These are phyloP conservation scores for Rosa lucieae DNA, from an alignment of 306 rosid genomes.

Conservation along the genomic window DNA sequence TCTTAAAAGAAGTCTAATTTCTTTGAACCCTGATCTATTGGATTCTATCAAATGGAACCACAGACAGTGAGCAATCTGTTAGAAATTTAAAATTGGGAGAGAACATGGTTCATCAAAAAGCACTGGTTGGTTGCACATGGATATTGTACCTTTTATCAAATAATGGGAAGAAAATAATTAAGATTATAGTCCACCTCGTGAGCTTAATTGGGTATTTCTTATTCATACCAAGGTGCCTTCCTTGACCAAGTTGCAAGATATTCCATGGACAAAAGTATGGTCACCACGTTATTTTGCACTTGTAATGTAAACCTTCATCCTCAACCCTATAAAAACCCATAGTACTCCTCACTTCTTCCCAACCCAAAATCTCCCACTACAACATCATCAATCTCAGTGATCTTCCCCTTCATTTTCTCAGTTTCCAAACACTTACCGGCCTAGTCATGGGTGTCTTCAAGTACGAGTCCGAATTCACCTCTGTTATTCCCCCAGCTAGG, in stretches of 20 bases:
- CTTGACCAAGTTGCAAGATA: not conserved
- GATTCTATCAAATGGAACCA: not conserved
- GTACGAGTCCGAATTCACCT: conserved; percentile 26
- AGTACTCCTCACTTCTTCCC: conserved; percentile 16
- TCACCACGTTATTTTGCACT: not conserved
- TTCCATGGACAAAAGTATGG: not conserved
- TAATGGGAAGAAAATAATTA: not conserved
- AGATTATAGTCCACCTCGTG: conserved; percentile 4
- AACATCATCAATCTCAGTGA: not conserved
- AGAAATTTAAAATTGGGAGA: not conserved
- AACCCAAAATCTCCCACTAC: conserved; percentile 12
- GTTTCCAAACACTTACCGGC: not conserved
- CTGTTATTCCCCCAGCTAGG: conserved; percentile 40
- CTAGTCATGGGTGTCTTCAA: conserved; percentile 25
- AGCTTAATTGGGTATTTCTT: not conserved
- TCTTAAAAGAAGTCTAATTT: not conserved
- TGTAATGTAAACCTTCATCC: not conserved
- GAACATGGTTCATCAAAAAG: not conserved
- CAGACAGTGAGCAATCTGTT: not conserved
- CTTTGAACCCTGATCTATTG: not conserved
- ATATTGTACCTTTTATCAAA: not conserved
- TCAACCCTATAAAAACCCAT: not conserved
- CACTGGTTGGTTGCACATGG: not conserved
- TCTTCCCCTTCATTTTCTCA: not conserved
- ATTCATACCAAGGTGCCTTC: not conserved